Evolutionary conservation across 441 rosid genomes (phyloP), one percentile per base, ranked within the genome.

Genomic region (Eruca vesicaria): DNA sequence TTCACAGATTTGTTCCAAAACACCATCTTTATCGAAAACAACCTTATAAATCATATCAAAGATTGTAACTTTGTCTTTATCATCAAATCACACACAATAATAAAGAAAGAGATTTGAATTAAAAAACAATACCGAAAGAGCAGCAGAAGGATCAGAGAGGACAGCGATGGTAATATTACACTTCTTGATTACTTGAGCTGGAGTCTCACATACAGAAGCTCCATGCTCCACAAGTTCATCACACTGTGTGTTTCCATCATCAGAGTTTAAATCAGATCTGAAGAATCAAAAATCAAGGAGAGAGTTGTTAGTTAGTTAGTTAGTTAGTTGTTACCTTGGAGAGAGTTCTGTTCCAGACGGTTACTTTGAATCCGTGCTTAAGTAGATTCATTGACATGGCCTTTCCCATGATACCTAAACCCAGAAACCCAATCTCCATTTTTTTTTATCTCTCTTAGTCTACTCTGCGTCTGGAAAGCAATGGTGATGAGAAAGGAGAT

Each of bases 361-460:
- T 89, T 31, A 94, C 97, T 63, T 90, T 94, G 85, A 92, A 92
- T 36, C 97, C 96, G 73, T 85, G 79, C 14, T 82, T 86, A 43
- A 92, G 79, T 82, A 94, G 80, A 84, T 92, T 94, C 84, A 89
- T 77, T 28, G 97, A 76, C 96, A 94, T 94, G 82, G 96, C 96
- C 76, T 89, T 92, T 18, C 99, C 99, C 99, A 94, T 94, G 61
- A 94, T 94, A 31, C 99, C 99, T 70, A 94, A 56, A 23, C 99
- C 99, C 79, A 94, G 79, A 78, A 94, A 90, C 29, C 99, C 97
- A 3, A 94, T 86, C 73, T 94, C 99, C 98, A 94, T 94, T 73
- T 53, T 73, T 53, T 74, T 79, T 63, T 41, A 58, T 63, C 32
- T 28, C 41, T 74, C 3, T 23, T 3, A 1, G 50, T 57, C 50